Base-by-base conservation (phyloP, 2,329 filamentous ascomycete species). In the Penicillium oxalicum region DNA sequence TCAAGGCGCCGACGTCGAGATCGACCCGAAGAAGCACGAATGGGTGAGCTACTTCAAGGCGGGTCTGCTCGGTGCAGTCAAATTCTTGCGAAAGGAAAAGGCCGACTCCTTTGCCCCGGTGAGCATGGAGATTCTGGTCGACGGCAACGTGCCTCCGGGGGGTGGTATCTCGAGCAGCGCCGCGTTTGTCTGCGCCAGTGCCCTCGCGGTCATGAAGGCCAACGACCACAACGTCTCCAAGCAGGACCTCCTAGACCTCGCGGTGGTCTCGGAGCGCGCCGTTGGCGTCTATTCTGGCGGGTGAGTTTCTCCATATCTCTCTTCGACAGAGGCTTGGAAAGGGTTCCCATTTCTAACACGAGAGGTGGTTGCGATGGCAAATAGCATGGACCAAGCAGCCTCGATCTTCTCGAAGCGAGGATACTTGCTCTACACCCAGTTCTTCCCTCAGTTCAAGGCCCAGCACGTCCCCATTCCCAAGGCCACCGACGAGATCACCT, bases 11-110 rank as follows among this genome's bases (percentile, higher is more conserved):
- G 72, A 79, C 9, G 78, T 91, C n/a, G 80, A 86, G 24, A 95
- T 98, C 61, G 90, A 97, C 68, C 80, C 88, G 6, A 83, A 82
- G 13, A 80, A 86, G 58, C 87, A 94, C 57, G 90, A 96, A 72
- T 98, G 93, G 93, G 87, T 89, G 49, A 98, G 97, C 69, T 98
- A 98, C 77, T 97, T 98, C 81, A 94, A 93, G 74, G 88, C 89
- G 46, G 93, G 93, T 0, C 76, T 97, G 43, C 77, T 82, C 33
- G 93, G 91, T 28, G 91, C 91, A 0, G 72, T 95, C 48, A 81
- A 87, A 60, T 76, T 95, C 50, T 74, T 98, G 55, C 78, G 82
- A 43, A 72, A 77, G 65, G 81, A 83, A 70, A 85, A 85, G 66
- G 64, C 77, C 39, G 73, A 75, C 8, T 72, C 71, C 40, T 86